Evolutionary conservation across 768 basidiomycete species (phyloP), one percentile per base, ranked within the genome.

Genomic region (Boletus fagicola): DNA sequence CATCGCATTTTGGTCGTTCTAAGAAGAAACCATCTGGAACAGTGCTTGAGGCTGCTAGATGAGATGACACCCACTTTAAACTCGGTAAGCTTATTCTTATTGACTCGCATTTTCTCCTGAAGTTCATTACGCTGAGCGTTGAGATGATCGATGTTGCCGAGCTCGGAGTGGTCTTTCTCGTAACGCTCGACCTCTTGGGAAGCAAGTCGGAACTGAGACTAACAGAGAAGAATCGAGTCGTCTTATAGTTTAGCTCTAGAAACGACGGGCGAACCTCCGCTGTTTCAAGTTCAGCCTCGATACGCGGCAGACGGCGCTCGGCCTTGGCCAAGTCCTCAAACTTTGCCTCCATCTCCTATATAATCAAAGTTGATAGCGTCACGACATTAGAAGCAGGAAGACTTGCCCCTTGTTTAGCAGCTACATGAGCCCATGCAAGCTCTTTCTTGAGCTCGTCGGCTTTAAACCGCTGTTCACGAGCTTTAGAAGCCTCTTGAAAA

Each of bases 391-490:
- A 54, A 46, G 47, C 1, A 42, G 51, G 11, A 8, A 31, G 16
- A 53, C 85, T 55, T 65, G 86, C 90, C 48, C 75, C 72, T 69
- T 90, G 80, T 68, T 94, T 94, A 10, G 74, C 73, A 15, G 77
- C 78, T 22, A 96, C 90, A 64, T 90, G 88, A 15, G 92, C 83
- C 94, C 95, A 97, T 4, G 92, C 93, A 20, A 91, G 72, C 71
- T 94, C 90, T 60, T 83, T 84, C 77, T 88, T 88, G 50, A 92
- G 74, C 35, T 86, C 84, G 36, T 87, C 83, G 4, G 78, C 81
- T 69, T 83, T 87, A 63, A 80, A 74, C 60, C 84, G 82, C 66
- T 89, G 86, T 60, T 89, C 83, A 1, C 86, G 74, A 11, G 91
- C 88, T 58, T 86, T 88, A 9, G 80, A 71, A 0, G 94, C 93